Percentiles rank a stretch among this genome's conserved stretches.
Conservation (phyloP, 805 yeast genomes). For the Pichia thaimueangensis region DNA sequence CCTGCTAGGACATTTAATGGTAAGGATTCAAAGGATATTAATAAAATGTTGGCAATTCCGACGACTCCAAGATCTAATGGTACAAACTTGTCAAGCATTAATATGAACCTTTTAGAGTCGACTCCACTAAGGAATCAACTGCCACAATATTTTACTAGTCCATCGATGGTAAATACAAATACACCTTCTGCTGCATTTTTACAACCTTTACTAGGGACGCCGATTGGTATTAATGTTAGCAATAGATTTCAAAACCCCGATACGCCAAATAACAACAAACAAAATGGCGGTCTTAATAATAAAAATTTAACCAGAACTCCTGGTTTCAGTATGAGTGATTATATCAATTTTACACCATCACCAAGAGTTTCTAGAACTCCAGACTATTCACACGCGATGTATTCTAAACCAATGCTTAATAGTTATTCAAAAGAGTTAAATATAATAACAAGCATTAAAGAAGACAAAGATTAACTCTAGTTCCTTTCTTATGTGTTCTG, state of each 20-base stretch:
- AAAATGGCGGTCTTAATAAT: neutral
- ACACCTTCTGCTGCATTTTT: slow-evolving; percentile 13
- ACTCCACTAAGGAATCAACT: slow-evolving; percentile 22
- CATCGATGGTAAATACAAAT: neutral
- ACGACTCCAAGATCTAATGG: slow-evolving; percentile 25
- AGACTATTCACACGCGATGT: slow-evolving; percentile 16
- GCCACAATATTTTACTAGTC: slow-evolving; percentile 16
- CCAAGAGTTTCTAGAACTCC: slow-evolving; percentile 40
- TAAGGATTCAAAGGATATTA: slow-evolving; percentile 9
- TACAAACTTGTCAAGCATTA: slow-evolving; percentile 6
- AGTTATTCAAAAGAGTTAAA: slow-evolving; percentile 22
- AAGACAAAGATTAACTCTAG: slow-evolving; percentile 5
- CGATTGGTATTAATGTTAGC: slow-evolving; percentile 9
- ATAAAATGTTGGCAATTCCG: slow-evolving; percentile 16
- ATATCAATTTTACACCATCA: slow-evolving; percentile 74
- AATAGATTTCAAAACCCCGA: slow-evolving; percentile 28
- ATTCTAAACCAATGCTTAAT: slow-evolving; percentile 17
- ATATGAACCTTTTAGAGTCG: slow-evolving; percentile 22
- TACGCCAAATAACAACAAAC: slow-evolving; percentile 20
- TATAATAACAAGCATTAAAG: slow-evolving; percentile 11
- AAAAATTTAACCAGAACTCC: slow-evolving; percentile 40
- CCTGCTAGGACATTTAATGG: slow-evolving; percentile 37
- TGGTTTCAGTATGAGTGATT: slow-evolving; percentile 77
- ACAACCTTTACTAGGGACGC: slow-evolving; percentile 16
- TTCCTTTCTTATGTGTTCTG: too few relatives aligned